Conservation (phyloP, 2,329 filamentous ascomycete species). For the Beauveria rudraprayagi region DNA sequence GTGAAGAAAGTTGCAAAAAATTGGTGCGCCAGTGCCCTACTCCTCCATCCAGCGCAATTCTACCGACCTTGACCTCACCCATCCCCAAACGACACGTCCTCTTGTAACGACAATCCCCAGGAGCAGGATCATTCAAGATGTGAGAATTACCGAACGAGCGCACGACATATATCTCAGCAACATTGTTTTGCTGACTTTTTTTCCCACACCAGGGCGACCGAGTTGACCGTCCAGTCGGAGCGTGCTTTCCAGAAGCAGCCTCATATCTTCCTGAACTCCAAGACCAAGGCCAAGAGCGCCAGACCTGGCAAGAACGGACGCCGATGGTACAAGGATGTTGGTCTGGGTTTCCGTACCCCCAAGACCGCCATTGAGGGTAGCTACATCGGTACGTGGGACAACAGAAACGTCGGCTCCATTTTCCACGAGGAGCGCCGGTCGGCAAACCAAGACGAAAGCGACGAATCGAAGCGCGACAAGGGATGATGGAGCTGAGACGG, state of each 20-base stretch:
- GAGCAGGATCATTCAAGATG: constrained; percentile 37
- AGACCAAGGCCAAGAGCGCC: constrained; percentile 78
- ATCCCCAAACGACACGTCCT: constrained; percentile 31
- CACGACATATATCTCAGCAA: constrained; percentile 1
- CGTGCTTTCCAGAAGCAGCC: constrained; percentile 99
- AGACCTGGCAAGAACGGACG: constrained; percentile 86
- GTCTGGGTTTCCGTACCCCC: constrained; percentile 97
- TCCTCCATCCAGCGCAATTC: constrained; percentile 30
- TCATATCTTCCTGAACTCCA: constrained; percentile 99
- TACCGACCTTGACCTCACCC: constrained; percentile 26
- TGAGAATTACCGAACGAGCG: constrained; percentile 22
- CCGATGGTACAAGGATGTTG: constrained; percentile 98
- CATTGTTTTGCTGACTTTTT: constrained; percentile 10
- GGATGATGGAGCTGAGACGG: background rate
- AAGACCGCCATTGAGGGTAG: constrained; percentile 96
- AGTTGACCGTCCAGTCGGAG: constrained; percentile 99
- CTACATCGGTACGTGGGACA: constrained; percentile 84
- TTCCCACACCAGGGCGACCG: constrained; percentile 68
- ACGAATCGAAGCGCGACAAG: constrained; percentile 2
- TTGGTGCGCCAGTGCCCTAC: constrained; percentile 30
- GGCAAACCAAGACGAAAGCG: background rate
- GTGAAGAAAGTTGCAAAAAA: constrained; percentile 24
- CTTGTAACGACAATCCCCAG: constrained; percentile 30
- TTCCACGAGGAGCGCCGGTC: constrained; percentile 5
- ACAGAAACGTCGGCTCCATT: background rate